Evolutionary conservation across 805 yeast genomes (phyloP).

Genomic region (Metschnikowia koreensis): DNA sequence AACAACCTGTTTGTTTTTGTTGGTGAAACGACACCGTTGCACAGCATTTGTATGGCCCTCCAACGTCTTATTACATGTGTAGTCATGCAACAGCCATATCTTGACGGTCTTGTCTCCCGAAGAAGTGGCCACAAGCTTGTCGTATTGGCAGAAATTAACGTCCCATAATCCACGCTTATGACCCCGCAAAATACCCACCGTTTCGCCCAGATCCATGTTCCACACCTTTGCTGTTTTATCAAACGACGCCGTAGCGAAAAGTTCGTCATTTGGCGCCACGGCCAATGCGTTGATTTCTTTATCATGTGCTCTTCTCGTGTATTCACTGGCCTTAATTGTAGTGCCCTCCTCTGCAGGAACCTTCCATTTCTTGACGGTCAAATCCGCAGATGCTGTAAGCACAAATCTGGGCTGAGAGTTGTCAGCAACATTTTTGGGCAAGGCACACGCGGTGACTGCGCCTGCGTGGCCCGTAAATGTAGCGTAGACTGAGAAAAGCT

Average conservation of each 20-base stretch:
- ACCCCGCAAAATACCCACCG: slow-evolving; percentile 78
- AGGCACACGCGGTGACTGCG: slow-evolving; percentile 76
- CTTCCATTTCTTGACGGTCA: slow-evolving; percentile 83
- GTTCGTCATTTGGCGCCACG: slow-evolving; percentile 84
- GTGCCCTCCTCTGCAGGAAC: slow-evolving; percentile 49
- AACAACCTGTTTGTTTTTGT: slow-evolving; percentile 63
- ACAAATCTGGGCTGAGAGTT: slow-evolving; percentile 63
- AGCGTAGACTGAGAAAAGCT: slow-evolving; percentile 48
- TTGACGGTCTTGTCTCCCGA: slow-evolving; percentile 90
- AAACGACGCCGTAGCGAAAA: slow-evolving; percentile 90
- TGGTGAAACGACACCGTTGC: slow-evolving; percentile 72
- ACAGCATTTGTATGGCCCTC: slow-evolving; percentile 95
- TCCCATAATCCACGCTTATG: slow-evolving; percentile 97
- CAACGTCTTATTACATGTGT: slow-evolving; percentile 72
- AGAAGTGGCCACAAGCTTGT: slow-evolving; percentile 74
- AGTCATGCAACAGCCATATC: slow-evolving; percentile 83
- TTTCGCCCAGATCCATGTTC: slow-evolving; percentile 84
- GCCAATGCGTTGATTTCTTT: slow-evolving; percentile 91
- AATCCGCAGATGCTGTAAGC: slow-evolving; percentile 80
- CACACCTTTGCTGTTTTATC: slow-evolving; percentile 91
- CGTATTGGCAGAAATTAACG: slow-evolving; percentile 75
- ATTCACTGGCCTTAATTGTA: slow-evolving; percentile 63
- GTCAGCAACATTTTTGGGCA: slow-evolving; percentile 52
- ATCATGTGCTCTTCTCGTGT: slow-evolving; percentile 94
- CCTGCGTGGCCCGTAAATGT: slow-evolving; percentile 84